Base-by-base conservation (phyloP, 768 basidiomycete genomes). In the Russula sp. region DNA sequence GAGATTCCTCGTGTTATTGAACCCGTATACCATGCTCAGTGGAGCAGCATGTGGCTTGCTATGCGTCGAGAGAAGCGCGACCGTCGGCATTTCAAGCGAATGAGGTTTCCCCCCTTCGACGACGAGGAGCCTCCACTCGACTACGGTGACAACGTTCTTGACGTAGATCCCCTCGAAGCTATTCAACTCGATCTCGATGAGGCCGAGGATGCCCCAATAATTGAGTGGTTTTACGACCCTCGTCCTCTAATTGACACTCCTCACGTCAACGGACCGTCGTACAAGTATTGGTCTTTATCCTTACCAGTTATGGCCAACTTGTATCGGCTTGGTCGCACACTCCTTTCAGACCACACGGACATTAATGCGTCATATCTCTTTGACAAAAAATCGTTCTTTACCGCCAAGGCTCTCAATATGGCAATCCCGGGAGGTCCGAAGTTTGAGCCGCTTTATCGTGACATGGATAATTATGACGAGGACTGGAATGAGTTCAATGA, bases 401-500 rank as follows among this genome's bases (percentile, higher is more conserved):
- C 95, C 2, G 96, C 97, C 34, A 99, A 99, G 77, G 94, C 94
- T 16, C 81, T 96, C 68, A 96, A 95, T 76, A 87, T 95, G 84
- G 94, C 94, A 56, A 96, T 97, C 69, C 97, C 97, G 0, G 97
- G 96, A 62, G 97, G 97, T 54, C 97, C 97, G 2, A 97, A 98
- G 75, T 99, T 98, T 67, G 97, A 99, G 79, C 97, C 96, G 18
- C 79, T 99, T 30, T 94, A 94, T 76, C 85, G 96, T 55, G 97
- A 99, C 71, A 94, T 95, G 88, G 97, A 98, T 72, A 81, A 89
- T 14, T 98, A 93, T 69, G 97, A 99, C 72, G 97, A 98, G 73
- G 97, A 99, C 73, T 97, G 94, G 94, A 97, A 97, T 75, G 94
- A 97, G 75, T 99, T 99, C 72, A 99, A 99, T 74, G 97, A 99